Percentiles rank a stretch among this genome's conserved stretches.
These are phyloP conservation scores for Mortierella hygrophila DNA, from an alignment of 192 early-diverging fungal genomes.

Conservation along the genomic window DNA sequence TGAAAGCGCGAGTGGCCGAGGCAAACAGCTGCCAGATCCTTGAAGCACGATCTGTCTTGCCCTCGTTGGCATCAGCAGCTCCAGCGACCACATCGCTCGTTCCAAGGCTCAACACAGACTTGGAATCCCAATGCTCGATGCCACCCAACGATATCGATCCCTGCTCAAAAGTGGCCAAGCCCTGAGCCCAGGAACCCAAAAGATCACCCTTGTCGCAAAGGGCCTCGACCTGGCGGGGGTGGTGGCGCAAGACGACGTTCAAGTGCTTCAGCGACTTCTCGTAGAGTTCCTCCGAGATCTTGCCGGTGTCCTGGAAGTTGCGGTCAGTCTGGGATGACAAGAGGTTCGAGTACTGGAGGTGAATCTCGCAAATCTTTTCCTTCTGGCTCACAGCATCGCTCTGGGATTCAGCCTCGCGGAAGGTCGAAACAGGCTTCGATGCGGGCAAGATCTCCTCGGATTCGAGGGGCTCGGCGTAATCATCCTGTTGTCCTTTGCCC, in stretches of 20 bases:
- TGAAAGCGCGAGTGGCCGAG: slow-evolving; percentile 58
- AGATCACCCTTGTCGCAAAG: slow-evolving; percentile 70
- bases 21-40: slow-evolving; percentile 62
- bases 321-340: slow-evolving; percentile 63
- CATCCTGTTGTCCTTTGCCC: slow-evolving; percentile 37
- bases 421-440: slow-evolving; percentile 35
- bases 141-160: slow-evolving; percentile 15
- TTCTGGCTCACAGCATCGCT: slow-evolving; percentile 48
- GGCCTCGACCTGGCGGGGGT: slow-evolving; percentile 63
- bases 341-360: slow-evolving; percentile 60
- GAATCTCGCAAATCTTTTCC: slow-evolving; percentile 57
- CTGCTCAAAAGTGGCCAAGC: slow-evolving; percentile 45
- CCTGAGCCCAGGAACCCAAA: slow-evolving; percentile 61
- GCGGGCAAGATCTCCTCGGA: slow-evolving; percentile 58
- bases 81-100: slow-evolving; percentile 39
- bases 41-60: slow-evolving; percentile 22
- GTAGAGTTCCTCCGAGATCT: slow-evolving; percentile 52
- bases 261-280: slow-evolving; percentile 56
- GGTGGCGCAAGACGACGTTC: slow-evolving; percentile 54
- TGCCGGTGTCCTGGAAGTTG: slow-evolving; percentile 55
- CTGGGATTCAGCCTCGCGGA: slow-evolving; percentile 42
- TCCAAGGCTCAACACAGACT: slow-evolving; percentile 32
- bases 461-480: not conserved
- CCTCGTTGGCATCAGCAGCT: slow-evolving; percentile 6
- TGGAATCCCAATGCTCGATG: slow-evolving; percentile 37